A percentile compares a stretch with the other conserved stretches of the same genome.
phyloP scores from a whole-genome alignment of 2,329 filamentous ascomycete species.

The Aspergillus brunneoviolaceus region DNA sequence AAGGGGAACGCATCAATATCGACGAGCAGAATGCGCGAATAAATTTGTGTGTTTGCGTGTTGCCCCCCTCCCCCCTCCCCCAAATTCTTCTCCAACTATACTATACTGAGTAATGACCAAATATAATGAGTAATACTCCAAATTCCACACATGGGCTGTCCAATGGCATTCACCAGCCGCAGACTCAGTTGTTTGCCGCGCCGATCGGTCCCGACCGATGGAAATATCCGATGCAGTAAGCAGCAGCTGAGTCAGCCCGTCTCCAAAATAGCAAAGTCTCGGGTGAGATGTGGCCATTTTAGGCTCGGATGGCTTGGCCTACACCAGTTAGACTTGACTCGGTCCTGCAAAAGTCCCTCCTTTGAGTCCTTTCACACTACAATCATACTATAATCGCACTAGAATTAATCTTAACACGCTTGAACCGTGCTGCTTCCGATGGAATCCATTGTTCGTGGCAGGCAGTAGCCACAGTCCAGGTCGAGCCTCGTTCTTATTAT shows the following conservation, averaged over 20 bases:
- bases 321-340: no score
- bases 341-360: no score
- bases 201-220: slow-evolving; percentile 26
- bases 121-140: background rate
- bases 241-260: background rate
- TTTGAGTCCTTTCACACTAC: no score
- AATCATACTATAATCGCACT: background rate
- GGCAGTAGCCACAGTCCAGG: background rate
- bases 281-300: background rate
- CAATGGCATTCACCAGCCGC: slow-evolving; percentile 4
- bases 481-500: slow-evolving; percentile 5
- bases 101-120: background rate
- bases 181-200: slow-evolving; percentile 3
- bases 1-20: background rate
- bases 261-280: background rate
- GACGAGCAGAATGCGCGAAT: slow-evolving; percentile 15
- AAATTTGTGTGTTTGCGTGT: slow-evolving; percentile 4
- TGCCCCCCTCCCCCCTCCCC: background rate
- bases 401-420: slow-evolving; percentile 1
- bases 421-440: slow-evolving; percentile 6
- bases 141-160: slow-evolving; percentile 8
- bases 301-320: background rate
- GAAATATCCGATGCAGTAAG: slow-evolving; percentile 16
- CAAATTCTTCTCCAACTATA: slow-evolving; percentile 6
- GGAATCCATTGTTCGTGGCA: background rate